Evolutionary conservation across 192 early-diverging fungal genomes (phyloP).

Genomic region (Umbelopsis vinacea): DNA sequence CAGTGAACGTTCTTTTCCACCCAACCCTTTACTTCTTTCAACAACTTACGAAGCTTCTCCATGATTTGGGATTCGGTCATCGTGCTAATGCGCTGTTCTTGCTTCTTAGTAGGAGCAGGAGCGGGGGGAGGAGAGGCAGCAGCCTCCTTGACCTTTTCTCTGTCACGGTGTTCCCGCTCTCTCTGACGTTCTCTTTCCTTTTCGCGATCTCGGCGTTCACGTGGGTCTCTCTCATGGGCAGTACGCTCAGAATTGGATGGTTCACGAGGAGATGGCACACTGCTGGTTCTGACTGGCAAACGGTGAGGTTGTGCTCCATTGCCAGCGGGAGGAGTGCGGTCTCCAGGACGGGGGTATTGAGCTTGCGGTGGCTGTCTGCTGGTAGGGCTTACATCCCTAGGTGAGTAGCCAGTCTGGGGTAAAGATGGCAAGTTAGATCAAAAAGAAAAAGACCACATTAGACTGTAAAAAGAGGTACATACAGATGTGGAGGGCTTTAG

Average conservation of each 20-base stretch:
- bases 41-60: constrained; percentile 76
- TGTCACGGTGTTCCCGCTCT: constrained; percentile 23
- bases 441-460: neutral
- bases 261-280: constrained; percentile 14
- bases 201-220: constrained; percentile 17
- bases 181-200: constrained; percentile 25
- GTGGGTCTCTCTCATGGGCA: constrained; percentile 23
- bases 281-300: constrained; percentile 17
- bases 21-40: neutral
- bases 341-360: constrained; percentile 14
- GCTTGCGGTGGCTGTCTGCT: neutral
- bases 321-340: neutral
- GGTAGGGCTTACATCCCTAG: constrained; percentile 11
- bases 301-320: neutral
- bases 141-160: constrained; percentile 35
- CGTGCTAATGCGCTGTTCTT: constrained; percentile 83
- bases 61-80: constrained; percentile 97
- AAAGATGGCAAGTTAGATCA: neutral
- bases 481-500: neutral
- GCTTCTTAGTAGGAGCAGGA: constrained; percentile 62
- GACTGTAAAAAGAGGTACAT: neutral
- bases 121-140: constrained; percentile 33
- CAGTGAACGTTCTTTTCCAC: constrained; percentile 30
- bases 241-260: neutral
- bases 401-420: neutral